Evolutionary conservation across 129 eudicot genomes (phyloP).

Genomic region (Flaveria brownii): DNA sequence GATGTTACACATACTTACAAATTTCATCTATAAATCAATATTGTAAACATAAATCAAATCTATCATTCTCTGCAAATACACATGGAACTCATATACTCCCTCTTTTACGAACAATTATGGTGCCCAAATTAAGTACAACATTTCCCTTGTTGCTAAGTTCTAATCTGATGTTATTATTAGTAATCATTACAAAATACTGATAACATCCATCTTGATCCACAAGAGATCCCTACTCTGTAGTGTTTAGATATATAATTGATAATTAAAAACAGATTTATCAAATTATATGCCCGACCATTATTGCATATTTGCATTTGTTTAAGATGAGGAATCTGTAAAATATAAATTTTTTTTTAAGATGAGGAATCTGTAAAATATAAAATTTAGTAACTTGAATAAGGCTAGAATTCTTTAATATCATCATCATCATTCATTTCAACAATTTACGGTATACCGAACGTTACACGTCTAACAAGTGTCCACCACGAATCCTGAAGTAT

Average conservation of each 20-base stretch:
- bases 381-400: background rate
- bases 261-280: background rate
- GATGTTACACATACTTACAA: background rate
- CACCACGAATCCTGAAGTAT: background rate
- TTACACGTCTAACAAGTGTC: slow-evolving; percentile 5
- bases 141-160: background rate
- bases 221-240: background rate
- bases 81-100: slow-evolving; percentile 15
- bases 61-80: background rate
- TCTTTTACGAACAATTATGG: background rate
- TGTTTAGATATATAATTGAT: background rate
- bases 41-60: background rate
- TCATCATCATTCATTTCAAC: background rate
- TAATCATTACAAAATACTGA: slow-evolving; percentile 8
- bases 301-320: background rate
- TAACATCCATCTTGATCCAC: background rate
- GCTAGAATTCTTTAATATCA: slow-evolving; percentile 5
- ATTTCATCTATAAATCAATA: slow-evolving; percentile 17
- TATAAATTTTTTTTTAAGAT: background rate
- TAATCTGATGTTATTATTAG: background rate
- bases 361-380: background rate
- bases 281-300: background rate
- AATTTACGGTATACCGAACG: no score
- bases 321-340: background rate
- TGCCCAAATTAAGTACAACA: background rate